Conservation (phyloP, 768 basidiomycete genomes). For the Aureoboletus auriporus region DNA sequence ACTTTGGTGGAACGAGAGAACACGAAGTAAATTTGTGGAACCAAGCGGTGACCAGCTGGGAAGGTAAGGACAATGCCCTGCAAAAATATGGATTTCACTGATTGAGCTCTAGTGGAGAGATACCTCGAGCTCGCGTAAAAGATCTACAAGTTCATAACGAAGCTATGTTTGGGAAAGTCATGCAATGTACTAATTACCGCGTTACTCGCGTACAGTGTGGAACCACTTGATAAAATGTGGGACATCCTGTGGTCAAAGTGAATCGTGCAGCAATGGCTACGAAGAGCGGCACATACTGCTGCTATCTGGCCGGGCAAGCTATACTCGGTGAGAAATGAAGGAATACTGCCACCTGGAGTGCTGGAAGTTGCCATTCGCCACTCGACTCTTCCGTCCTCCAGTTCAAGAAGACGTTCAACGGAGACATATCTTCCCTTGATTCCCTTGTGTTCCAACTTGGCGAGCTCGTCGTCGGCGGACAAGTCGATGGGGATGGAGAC, state of each 20-base stretch:
- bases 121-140: slow-evolving; percentile 76
- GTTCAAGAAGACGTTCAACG: slow-evolving; percentile 62
- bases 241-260: slow-evolving; percentile 50
- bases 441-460: slow-evolving; percentile 58
- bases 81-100: slow-evolving; percentile 2
- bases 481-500: slow-evolving; percentile 72
- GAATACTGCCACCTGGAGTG: slow-evolving; percentile 66
- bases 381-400: slow-evolving; percentile 60
- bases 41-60: slow-evolving; percentile 90
- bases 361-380: slow-evolving; percentile 82
- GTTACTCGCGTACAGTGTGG: slow-evolving; percentile 29
- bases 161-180: background rate
- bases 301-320: slow-evolving; percentile 62
- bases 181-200: background rate
- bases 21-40: slow-evolving; percentile 88
- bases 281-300: slow-evolving; percentile 34
- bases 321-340: slow-evolving; percentile 57
- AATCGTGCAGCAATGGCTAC: background rate
- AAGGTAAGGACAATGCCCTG: slow-evolving; percentile 51
- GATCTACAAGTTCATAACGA: background rate
- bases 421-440: slow-evolving; percentile 66
- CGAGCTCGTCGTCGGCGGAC: slow-evolving; percentile 51
- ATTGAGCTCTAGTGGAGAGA: slow-evolving; percentile 59
- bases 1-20: slow-evolving; percentile 91
- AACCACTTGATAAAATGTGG: slow-evolving; percentile 71